Evolutionary conservation across 257 asterid genomes (phyloP).

Genomic region (Solanum chaucha): DNA sequence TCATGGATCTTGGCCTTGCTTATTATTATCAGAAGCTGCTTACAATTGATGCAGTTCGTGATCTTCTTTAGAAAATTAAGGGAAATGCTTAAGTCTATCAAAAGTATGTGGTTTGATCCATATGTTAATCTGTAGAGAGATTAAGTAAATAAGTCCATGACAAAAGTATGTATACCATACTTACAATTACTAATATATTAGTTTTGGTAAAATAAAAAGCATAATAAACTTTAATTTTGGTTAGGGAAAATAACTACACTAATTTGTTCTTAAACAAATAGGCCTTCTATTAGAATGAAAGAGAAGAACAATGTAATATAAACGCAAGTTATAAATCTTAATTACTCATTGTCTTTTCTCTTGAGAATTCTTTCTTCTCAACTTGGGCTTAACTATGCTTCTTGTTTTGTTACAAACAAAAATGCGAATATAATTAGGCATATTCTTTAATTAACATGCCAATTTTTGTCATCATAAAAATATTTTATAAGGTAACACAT

Average conservation of each 20-base stretch:
- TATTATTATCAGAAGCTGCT: conserved; percentile 28
- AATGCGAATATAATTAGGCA: no score
- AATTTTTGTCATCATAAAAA: no score
- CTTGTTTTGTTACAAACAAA: no score
- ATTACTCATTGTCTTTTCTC: no score
- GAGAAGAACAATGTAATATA: background rate
- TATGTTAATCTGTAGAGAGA: background rate
- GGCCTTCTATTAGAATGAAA: background rate
- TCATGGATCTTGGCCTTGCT: conserved; percentile 38
- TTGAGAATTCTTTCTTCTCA: no score
- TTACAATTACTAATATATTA: background rate
- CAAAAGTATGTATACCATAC: background rate
- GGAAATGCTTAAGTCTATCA: background rate
- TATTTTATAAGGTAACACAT: no score
- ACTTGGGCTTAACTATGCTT: no score
- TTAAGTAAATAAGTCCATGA: background rate
- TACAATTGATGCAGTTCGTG: background rate
- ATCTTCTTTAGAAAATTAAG: background rate
- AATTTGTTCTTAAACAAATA: background rate
- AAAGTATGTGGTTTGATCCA: background rate
- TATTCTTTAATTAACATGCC: no score
- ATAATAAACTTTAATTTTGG: background rate
- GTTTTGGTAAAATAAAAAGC: background rate
- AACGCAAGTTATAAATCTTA: no score
- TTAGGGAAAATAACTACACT: background rate